Evolutionary conservation across 352 stramenopile genomes (phyloP), one percentile per base, ranked within the genome.

Genomic region (Phytophthora cryptogea): DNA sequence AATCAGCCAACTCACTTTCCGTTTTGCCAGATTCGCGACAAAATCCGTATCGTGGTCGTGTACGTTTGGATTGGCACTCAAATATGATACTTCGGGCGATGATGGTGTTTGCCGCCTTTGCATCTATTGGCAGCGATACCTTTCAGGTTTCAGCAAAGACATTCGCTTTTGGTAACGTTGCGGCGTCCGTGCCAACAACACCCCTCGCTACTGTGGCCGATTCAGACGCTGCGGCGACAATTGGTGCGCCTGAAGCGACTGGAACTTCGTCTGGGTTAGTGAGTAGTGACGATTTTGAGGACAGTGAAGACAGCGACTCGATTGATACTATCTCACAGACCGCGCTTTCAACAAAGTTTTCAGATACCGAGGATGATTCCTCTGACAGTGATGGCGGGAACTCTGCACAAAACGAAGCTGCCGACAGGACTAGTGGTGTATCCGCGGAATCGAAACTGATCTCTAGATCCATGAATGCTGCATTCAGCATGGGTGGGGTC

Each of bases 11-110:
- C 36, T 49, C 55, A 64, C 10, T 64, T 46, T 41, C 50, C 47
- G 9, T 59, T 64, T 64, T 47, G 46, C 36, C 47, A 47, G 51
- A 27, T 52, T 52, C 45, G 13, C 20, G 37, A 47, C 28, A 33
- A 26, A 8, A 10, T n/a, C 41, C 26, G 35, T 14, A 8, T 14
- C 8, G 13, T 14, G 35, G 17, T 40, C 10, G 11, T 13, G 11
- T 37, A 4, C 4, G 33, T 14, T n/a, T 14, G 33, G 26, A 2
- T 14, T 14, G 40, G 30, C 10, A 16, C 4, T 8, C 13, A 20
- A 26, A 5, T 4, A 64, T 64, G 56, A 64, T 47, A 45, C 35
- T 52, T 32, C 43, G 47, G 39, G 11, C 36, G 39, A 20, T 59
- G 2, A 27, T 14, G 8, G 16, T 51, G 17, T 39, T 68, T 20